Evolutionary conservation across 768 basidiomycete genomes (phyloP).

Genomic region (Lactarius psammicola): DNA sequence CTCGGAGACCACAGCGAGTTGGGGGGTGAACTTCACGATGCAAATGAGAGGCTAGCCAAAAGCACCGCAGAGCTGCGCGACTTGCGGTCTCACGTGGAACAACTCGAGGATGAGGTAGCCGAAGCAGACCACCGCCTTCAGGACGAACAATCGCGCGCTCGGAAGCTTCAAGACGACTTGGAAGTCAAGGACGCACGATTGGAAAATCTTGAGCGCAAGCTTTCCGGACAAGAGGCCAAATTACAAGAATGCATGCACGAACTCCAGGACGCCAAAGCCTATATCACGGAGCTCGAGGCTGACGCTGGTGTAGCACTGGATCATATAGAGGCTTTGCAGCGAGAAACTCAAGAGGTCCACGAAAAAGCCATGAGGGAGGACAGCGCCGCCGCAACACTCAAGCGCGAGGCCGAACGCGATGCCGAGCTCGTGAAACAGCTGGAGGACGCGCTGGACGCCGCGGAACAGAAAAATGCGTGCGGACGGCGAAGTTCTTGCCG

Average conservation of each 20-base stretch:
- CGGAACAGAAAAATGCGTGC: constrained; percentile 66
- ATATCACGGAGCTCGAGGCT: constrained; percentile 60
- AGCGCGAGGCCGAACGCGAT: constrained; percentile 49
- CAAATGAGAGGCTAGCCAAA: constrained; percentile 57
- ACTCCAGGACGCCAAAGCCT: constrained; percentile 44
- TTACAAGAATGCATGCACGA: constrained; percentile 33
- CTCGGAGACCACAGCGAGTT: constrained; percentile 66
- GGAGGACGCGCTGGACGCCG: constrained; percentile 73
- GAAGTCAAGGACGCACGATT: constrained; percentile 36
- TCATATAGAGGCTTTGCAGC: constrained; percentile 56
- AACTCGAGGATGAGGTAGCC: constrained; percentile 60
- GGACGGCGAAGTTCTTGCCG: constrained; percentile 54
- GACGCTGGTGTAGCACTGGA: constrained; percentile 52
- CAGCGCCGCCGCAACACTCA: constrained; percentile 33
- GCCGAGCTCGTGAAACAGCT: constrained; percentile 61
- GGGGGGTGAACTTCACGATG: constrained; percentile 63
- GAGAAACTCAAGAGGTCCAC: constrained; percentile 48
- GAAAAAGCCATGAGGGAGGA: constrained; percentile 47
- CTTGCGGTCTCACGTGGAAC: constrained; percentile 56
- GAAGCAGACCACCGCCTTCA: constrained; percentile 50
- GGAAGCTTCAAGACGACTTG: constrained; percentile 42
- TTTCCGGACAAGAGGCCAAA: constrained; percentile 27
- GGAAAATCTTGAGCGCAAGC: constrained; percentile 28
- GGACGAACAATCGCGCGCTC: constrained; percentile 48
- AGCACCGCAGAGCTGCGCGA: constrained; percentile 59